Base-by-base conservation (phyloP, 1,284 basidiomycete genomes). In the Rhodotorula sp. region DNA sequence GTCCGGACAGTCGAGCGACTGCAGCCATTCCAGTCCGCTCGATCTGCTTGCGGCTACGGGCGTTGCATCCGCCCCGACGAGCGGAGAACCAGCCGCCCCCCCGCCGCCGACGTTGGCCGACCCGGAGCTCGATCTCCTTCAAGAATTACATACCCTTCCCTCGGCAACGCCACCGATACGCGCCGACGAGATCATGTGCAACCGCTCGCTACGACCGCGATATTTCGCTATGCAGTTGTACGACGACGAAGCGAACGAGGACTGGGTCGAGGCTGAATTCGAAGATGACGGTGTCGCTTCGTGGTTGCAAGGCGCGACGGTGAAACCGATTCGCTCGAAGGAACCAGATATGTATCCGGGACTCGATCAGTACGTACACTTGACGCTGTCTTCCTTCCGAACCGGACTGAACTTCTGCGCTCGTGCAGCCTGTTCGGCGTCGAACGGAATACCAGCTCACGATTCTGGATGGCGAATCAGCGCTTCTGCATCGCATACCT, bases 401-500 rank as follows among this genome's bases (percentile, higher is more conserved):
- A 45, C 31, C 16, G 26, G 34, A 18, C 43, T 48, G 26, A 47
- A 6, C 3, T 48, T 23, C 43, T 15, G 19, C 28, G 6, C 16
- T 19, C 14, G 23, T 3, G 16, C 56, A 65, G 64, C 19, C 38
- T 65, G 16, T 52, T 52, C 49, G 16, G 28, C 16, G 10, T 10
- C 5, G 48, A 59, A 23, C 23, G 64, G 16, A 48, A 49, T 2
- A 49, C 58, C 10, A 57, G 57, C 16, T 26, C 21, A 3, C 34
- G 49, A 0, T 65, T 65, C 57, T 65, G 58, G 48, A 59, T 65
- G 64, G 31, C 56, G 34, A 23, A n/a, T 10, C 64, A 65, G 49
- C 48, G 38, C n/a, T 52, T 65, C 34, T 65, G 64, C 56, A 65
- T 54, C 15, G 64, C 64, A 0, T 65, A 65, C 19, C 64, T 65